Conservation (phyloP, 768 basidiomycete genomes). For the Calocybe cyanea region DNA sequence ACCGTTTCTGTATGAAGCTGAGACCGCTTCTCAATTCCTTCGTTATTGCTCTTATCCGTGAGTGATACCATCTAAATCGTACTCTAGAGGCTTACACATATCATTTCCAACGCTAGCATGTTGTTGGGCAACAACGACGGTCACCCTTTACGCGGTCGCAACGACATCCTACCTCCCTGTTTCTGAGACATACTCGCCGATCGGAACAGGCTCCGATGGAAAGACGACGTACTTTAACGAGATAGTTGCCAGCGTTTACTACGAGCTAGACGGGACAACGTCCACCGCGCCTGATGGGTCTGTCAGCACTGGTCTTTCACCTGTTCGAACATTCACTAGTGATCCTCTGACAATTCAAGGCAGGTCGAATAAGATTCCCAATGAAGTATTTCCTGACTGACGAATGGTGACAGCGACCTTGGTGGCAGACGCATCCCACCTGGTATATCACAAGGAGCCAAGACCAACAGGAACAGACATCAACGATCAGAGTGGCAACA, state of each 20-base stretch:
- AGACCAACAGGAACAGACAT: background rate
- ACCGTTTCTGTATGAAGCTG: too few relatives aligned
- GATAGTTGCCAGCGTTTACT: slow-evolving; percentile 7
- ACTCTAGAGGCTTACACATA: too few relatives aligned
- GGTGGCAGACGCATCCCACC: background rate
- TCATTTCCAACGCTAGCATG: too few relatives aligned
- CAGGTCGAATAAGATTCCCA: background rate
- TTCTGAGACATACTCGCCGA: slow-evolving; percentile 5
- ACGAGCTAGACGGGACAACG: slow-evolving; percentile 1
- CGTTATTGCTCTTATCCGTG: too few relatives aligned
- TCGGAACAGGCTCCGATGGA: slow-evolving; percentile 10
- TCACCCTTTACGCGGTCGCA: slow-evolving; percentile 2
- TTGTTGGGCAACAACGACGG: slow-evolving; percentile 1
- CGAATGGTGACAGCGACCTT: background rate
- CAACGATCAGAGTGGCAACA: background rate
- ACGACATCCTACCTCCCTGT: background rate
- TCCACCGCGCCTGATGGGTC: slow-evolving; percentile 1
- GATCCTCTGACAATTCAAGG: slow-evolving; percentile 3
- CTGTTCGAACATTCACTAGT: slow-evolving; percentile 5
- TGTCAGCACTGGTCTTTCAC: background rate
- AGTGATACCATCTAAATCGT: too few relatives aligned
- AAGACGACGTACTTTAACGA: slow-evolving; percentile 12
- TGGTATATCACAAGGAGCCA: background rate
- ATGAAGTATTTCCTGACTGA: too few relatives aligned
- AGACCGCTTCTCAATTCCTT: too few relatives aligned